These are phyloP conservation scores for Plasmodium cynomolgi DNA, from an alignment of 169 alveolate species.

Conservation along the genomic window DNA sequence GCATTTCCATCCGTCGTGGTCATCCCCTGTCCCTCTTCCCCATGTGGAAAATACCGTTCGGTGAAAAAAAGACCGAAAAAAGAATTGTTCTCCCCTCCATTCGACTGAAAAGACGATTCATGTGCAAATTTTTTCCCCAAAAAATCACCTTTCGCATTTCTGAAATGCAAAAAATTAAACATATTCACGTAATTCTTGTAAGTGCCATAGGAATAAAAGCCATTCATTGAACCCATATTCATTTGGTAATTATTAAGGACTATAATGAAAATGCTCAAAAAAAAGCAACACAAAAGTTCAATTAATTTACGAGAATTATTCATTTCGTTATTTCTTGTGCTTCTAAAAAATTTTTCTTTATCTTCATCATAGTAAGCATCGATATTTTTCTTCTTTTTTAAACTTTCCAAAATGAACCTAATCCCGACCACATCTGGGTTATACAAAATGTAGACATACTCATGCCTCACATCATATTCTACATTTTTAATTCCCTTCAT, in stretches of 20 bases:
- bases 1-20: neutral
- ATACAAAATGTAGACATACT: conserved; percentile 58
- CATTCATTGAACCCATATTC: conserved; percentile 63
- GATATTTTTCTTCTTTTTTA: conserved; percentile 61
- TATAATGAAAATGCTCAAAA: conserved; percentile 44
- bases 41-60: neutral
- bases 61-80: no score
- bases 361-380: conserved; percentile 76
- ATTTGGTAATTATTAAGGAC: conserved; percentile 56
- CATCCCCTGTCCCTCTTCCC: neutral
- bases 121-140: neutral
- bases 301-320: conserved; percentile 32
- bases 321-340: conserved; percentile 59
- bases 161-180: neutral
- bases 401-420: conserved; percentile 35
- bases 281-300: conserved; percentile 44
- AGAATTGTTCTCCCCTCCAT: neutral
- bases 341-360: conserved; percentile 60
- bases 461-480: conserved; percentile 50
- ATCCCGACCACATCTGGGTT: conserved; percentile 62
- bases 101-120: neutral
- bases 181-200: conserved; percentile 11
- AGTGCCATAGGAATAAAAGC: conserved; percentile 42
- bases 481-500: conserved; percentile 59
- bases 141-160: neutral